A percentile compares a stretch with the other conserved stretches of the same genome.
phyloP scores from a whole-genome alignment of 1,139 yeast species.

The Taiozyma sp. region DNA sequence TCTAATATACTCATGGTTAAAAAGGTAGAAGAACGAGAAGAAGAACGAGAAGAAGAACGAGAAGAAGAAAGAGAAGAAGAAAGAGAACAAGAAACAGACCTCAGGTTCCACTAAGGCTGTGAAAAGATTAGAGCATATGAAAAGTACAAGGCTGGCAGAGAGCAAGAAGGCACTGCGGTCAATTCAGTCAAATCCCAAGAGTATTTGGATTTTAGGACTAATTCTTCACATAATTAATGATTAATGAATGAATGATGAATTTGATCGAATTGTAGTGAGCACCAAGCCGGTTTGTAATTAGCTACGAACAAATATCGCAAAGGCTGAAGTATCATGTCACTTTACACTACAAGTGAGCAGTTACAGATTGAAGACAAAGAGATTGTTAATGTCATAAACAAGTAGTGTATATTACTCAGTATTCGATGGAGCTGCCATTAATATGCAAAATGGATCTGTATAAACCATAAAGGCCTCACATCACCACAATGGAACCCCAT shows the following conservation, averaged over 20 bases:
- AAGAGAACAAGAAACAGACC: no score
- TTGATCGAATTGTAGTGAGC: no score
- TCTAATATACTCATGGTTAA: no score
- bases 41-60: no score
- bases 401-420: background rate
- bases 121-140: background rate
- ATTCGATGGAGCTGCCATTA: background rate
- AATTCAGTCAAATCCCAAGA: background rate
- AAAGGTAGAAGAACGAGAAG: no score
- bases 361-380: no score
- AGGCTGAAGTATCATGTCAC: no score
- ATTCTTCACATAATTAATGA: background rate
- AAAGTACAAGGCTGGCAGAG: background rate
- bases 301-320: no score
- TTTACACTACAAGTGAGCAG: no score
- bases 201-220: background rate
- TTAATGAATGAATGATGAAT: background rate
- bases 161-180: background rate
- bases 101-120: background rate
- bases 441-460: background rate
- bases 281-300: no score
- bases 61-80: no score
- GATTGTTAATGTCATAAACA: background rate
- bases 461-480: constrained; percentile 19
- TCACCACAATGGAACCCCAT: background rate